These are phyloP conservation scores for Pythium insidiosum DNA, from an alignment of 352 stramenopile genomes.

Conservation along the genomic window DNA sequence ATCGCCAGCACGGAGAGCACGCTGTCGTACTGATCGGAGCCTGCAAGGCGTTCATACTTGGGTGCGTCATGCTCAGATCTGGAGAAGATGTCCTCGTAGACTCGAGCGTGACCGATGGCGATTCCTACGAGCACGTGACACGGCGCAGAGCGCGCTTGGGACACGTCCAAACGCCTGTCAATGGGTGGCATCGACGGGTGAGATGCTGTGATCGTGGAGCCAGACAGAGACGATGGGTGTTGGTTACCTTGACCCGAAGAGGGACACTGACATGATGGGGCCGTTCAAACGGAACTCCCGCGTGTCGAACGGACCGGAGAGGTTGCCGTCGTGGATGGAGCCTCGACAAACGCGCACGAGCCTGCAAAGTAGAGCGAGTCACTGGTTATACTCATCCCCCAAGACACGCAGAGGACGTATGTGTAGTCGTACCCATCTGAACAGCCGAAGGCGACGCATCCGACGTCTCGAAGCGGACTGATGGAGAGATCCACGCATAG, in stretches of 20 bases:
- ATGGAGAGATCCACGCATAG: slow-evolving; percentile 36
- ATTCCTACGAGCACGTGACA: slow-evolving; percentile 59
- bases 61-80: neutral
- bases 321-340: slow-evolving; percentile 15
- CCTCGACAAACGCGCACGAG: slow-evolving; percentile 47
- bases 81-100: slow-evolving; percentile 46
- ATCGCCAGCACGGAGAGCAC: slow-evolving; percentile 40
- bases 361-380: too few relatives aligned
- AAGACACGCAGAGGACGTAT: too few relatives aligned
- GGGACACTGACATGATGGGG: slow-evolving; percentile 44
- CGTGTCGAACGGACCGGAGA: slow-evolving; percentile 35
- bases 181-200: too few relatives aligned
- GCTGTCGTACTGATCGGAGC: slow-evolving; percentile 52
- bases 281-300: slow-evolving; percentile 53
- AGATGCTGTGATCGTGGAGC: too few relatives aligned
- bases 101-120: slow-evolving; percentile 46
- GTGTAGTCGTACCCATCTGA: slow-evolving; percentile 61
- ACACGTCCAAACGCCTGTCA: too few relatives aligned
- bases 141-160: too few relatives aligned
- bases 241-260: slow-evolving; percentile 36
- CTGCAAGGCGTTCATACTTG: slow-evolving; percentile 18
- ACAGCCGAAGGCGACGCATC: slow-evolving; percentile 56
- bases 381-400: too few relatives aligned
- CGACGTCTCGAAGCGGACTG: slow-evolving; percentile 15
- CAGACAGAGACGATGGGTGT: too few relatives aligned